These are phyloP conservation scores for Tolypocladium paradoxum DNA, from an alignment of 2,329 filamentous ascomycete species.

Conservation along the genomic window DNA sequence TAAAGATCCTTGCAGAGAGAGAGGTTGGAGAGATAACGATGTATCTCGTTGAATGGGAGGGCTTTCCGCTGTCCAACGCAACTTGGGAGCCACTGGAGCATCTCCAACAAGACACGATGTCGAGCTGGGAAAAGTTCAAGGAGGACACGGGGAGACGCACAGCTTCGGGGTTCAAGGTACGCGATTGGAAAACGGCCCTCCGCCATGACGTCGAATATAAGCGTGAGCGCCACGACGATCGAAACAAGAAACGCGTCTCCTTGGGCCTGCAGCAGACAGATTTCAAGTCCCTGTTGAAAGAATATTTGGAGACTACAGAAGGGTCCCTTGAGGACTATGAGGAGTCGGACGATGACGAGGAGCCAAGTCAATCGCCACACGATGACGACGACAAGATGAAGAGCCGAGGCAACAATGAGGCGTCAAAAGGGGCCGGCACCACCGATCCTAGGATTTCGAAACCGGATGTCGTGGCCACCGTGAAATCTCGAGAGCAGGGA, in stretches of 20 bases:
- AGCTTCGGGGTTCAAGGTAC: constrained; percentile 25
- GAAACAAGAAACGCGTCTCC: constrained; percentile 31
- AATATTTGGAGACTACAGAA: constrained; percentile 1
- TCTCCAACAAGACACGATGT: constrained; percentile 26
- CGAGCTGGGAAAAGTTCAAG: constrained; percentile 33
- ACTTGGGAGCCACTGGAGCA: constrained; percentile 41
- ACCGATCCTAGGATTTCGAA: too few species aligned
- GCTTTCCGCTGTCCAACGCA: constrained; percentile 21
- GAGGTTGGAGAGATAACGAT: constrained; percentile 11
- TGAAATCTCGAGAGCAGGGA: background rate
- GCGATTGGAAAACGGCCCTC: constrained; percentile 23
- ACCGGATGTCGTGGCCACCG: too few species aligned
- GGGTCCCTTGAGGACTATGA: constrained; percentile 2
- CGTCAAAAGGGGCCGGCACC: background rate
- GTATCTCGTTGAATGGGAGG: constrained; percentile 28
- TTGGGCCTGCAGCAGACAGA: constrained; percentile 21
- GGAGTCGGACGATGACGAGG: background rate
- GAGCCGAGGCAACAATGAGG: background rate
- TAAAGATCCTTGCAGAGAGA: constrained; percentile 39
- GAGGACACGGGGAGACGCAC: constrained; percentile 20
- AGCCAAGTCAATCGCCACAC: background rate
- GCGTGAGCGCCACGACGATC: constrained; percentile 25
- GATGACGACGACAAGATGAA: background rate
- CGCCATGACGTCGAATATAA: constrained; percentile 15
- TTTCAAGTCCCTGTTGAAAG: constrained; percentile 2